Base-by-base conservation (phyloP, 2,329 filamentous ascomycete species). In the Tolypocladium ophioglossoides region DNA sequence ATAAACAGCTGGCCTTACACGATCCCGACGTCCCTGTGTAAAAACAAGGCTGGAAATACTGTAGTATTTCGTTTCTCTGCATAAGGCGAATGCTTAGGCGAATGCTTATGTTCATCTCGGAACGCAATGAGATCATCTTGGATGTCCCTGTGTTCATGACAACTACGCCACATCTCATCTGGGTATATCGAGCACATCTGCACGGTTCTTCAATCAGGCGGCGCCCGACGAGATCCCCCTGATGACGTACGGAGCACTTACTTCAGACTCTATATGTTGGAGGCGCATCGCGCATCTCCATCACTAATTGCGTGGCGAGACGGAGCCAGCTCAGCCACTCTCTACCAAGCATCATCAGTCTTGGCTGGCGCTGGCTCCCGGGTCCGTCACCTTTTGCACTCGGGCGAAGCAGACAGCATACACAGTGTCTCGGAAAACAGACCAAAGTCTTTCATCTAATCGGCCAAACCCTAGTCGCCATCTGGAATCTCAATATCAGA, bases 401-500 rank as follows among this genome's bases (percentile, higher is more conserved):
- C n/a, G 30, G 10, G 11, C 20, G 14, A 27, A 38, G 48, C 38
- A 20, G n/a, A 20, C 38, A 4, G 18, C 8, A 32, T 27, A 12
- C 11, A 18, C 20, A 20, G 18, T 32, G 18, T 34, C 27, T 48
- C 18, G n/a, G 27, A 20, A 34, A 48, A 6, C 10, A 7, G 27
- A 48, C 40, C 41, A 40, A 32, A 37, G 38, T 34, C 12, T 11
- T 40, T 52, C 50, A 39, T 52, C 44, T 52, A 55, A 20, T 32
- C 18, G 24, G 50, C 41, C 38, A 32, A 46, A 24, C 5, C 54
- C 38, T 27, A 12, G 39, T 30, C 40, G 37, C 50, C 50, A 22
- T 52, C 44, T 40, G 40, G 38, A 44, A 50, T 49, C 38, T 37
- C 44, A 27, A 50, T 52, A 46, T 50, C 51, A 52, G 54, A 55